These are phyloP conservation scores for Trametes pubescens DNA, from an alignment of 1,284 basidiomycete genomes.

Conservation along the genomic window DNA sequence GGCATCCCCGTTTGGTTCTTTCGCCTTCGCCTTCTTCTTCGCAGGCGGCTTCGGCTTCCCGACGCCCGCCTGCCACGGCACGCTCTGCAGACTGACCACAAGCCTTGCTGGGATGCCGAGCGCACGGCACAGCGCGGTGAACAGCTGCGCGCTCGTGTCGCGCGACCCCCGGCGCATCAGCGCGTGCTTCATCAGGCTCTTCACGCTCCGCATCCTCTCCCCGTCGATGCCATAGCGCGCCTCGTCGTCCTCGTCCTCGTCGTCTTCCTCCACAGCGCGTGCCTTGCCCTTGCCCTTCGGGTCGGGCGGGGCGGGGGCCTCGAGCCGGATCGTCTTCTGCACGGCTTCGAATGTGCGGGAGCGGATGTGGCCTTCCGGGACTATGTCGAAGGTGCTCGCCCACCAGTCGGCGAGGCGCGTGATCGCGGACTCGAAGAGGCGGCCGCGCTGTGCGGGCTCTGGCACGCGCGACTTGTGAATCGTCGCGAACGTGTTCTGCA, in stretches of 20 bases:
- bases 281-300: slow-evolving; percentile 42
- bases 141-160: slow-evolving; percentile 91
- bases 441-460: slow-evolving; percentile 80
- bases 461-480: slow-evolving; percentile 88
- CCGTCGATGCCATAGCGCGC: slow-evolving; percentile 46
- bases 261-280: slow-evolving; percentile 37
- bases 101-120: slow-evolving; percentile 89
- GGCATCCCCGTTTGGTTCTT: slow-evolving; percentile 43
- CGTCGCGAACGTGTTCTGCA: slow-evolving; percentile 80
- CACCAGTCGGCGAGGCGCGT: slow-evolving; percentile 85
- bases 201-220: slow-evolving; percentile 78
- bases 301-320: slow-evolving; percentile 42
- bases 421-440: slow-evolving; percentile 86
- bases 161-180: slow-evolving; percentile 83
- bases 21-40: slow-evolving; percentile 49
- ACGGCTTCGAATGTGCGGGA: slow-evolving; percentile 81
- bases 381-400: slow-evolving; percentile 72
- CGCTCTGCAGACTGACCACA: slow-evolving; percentile 90
- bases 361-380: slow-evolving; percentile 69
- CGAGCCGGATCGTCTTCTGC: slow-evolving; percentile 52
- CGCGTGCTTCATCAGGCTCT: slow-evolving; percentile 91
- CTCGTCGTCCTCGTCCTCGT: slow-evolving; percentile 55
- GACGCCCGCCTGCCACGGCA: slow-evolving; percentile 80
- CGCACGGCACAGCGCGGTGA: slow-evolving; percentile 89
- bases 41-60: slow-evolving; percentile 59